Evolutionary conservation across 2,329 filamentous ascomycete genomes (phyloP).

Genomic region (Colletotrichum graminicola): DNA sequence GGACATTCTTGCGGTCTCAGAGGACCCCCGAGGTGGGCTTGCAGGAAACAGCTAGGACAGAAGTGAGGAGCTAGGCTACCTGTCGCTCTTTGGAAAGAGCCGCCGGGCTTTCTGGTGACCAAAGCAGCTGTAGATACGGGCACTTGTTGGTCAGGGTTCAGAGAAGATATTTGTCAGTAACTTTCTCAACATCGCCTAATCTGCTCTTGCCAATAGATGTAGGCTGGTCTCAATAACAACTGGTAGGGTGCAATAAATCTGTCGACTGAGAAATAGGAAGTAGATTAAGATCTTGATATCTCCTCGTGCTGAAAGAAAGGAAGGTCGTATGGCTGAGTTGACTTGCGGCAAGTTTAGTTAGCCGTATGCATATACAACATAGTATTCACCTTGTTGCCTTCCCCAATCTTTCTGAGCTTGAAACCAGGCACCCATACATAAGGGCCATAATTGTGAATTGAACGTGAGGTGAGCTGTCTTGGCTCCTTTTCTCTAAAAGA

Average conservation of each 20-base stretch:
- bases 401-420: background rate
- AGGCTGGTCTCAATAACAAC: background rate
- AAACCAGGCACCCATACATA: no score
- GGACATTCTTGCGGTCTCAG: background rate
- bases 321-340: background rate
- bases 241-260: background rate
- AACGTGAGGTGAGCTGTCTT: no score
- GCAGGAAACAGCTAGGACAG: no score
- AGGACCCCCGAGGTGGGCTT: no score
- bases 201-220: no score
- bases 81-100: background rate
- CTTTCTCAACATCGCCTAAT: background rate
- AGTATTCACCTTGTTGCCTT: background rate
- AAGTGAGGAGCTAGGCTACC: background rate
- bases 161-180: background rate
- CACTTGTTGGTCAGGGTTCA: no score
- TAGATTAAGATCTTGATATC: background rate
- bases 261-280: background rate
- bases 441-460: no score
- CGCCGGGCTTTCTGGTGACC: no score
- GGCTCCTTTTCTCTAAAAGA: no score
- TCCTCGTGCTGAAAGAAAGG: fast-evolving
- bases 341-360: background rate
- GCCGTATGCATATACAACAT: background rate
- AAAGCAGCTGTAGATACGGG: background rate